Evolutionary conservation across 148 eudicot species (phyloP).

Genomic region (Mesembryanthemum crystallinum): DNA sequence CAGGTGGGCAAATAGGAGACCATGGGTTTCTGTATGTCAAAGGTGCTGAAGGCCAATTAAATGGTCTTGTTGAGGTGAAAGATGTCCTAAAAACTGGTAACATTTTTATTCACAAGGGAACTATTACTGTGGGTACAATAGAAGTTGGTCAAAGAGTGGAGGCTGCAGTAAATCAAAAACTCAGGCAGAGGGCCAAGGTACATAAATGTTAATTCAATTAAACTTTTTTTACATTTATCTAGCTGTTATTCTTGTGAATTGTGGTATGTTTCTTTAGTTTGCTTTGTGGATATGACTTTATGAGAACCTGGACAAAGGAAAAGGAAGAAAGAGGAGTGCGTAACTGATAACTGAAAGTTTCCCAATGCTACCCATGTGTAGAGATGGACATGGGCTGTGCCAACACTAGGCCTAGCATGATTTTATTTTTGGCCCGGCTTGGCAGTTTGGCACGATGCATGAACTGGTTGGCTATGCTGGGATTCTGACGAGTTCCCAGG

Average conservation of each 20-base stretch:
- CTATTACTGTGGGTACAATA: slow-evolving; percentile 57
- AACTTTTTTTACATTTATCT: neutral
- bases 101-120: slow-evolving; percentile 80
- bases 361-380: neutral
- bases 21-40: slow-evolving; percentile 65
- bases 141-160: slow-evolving; percentile 80
- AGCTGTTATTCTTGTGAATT: neutral
- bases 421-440: no score
- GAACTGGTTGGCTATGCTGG: no score
- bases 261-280: neutral
- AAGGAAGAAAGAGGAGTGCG: neutral
- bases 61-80: slow-evolving; percentile 68
- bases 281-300: neutral
- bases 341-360: neutral
- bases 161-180: slow-evolving; percentile 83
- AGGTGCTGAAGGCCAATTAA: slow-evolving; percentile 40
- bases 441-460: no score
- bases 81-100: slow-evolving; percentile 83
- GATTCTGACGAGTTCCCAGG: no score
- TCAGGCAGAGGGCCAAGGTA: slow-evolving; percentile 93
- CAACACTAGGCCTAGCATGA: no score
- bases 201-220: neutral
- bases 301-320: neutral
- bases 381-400: no score
- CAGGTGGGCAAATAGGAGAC: slow-evolving; percentile 98